A percentile compares a stretch with the other conserved stretches of the same genome.
Conservation (phyloP, 306 rosid genomes). For the Dryas drummondii region DNA sequence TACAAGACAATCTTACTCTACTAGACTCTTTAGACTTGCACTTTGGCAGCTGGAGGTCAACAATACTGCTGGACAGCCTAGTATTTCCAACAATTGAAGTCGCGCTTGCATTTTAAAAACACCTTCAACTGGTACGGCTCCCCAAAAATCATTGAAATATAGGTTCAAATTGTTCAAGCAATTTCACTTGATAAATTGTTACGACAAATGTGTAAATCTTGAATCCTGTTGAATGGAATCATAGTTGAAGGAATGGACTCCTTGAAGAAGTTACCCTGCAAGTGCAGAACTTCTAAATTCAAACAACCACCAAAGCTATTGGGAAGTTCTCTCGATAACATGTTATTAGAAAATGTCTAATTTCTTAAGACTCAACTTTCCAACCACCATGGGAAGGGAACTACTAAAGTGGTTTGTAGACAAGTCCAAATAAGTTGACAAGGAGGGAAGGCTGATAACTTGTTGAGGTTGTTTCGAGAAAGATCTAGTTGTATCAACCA, state of each 20-base stretch:
- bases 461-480: not conserved
- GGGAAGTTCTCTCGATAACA: not conserved
- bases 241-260: no score
- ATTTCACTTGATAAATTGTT: not conserved
- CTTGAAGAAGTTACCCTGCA: not conserved
- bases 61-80: not conserved
- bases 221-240: not conserved
- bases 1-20: no score
- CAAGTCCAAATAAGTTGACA: not conserved
- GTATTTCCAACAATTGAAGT: conserved; percentile 2
- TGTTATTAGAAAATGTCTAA: not conserved
- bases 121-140: not conserved
- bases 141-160: not conserved
- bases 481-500: not conserved
- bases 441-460: not conserved
- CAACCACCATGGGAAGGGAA: not conserved
- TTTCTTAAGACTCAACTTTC: not conserved
- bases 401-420: not conserved
- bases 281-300: not conserved
- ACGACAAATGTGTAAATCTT: not conserved
- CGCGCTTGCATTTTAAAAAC: not conserved
- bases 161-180: not conserved
- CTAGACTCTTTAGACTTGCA: not conserved
- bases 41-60: not conserved
- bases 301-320: not conserved